phyloP scores from a whole-genome alignment of 2,329 filamentous ascomycete species.

The Xylaria polymorpha region DNA sequence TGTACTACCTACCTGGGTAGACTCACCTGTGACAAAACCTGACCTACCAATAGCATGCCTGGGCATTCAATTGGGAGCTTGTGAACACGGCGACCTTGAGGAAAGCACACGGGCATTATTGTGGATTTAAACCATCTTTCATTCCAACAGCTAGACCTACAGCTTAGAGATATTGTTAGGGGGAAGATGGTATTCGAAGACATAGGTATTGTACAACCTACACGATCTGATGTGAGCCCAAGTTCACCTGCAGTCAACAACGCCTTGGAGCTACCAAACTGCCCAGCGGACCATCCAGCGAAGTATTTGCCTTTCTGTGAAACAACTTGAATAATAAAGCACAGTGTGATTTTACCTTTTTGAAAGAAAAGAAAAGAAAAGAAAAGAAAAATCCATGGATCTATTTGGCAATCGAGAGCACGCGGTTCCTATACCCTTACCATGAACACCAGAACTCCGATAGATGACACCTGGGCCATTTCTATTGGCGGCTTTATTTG shows the following conservation, averaged over 20 bases:
- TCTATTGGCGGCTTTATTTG: slow-evolving; percentile 29
- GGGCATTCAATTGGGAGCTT: neutral
- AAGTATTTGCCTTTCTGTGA: slow-evolving; percentile 2
- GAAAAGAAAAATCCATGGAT: slow-evolving; percentile 4
- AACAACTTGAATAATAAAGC: neutral
- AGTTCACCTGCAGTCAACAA: neutral
- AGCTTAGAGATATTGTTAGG: neutral
- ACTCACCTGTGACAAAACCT: no score
- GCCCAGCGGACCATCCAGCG: neutral
- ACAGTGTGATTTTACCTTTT: neutral
- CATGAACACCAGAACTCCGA: slow-evolving; percentile 34
- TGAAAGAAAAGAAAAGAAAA: no score
- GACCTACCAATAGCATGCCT: no score
- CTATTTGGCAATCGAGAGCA: neutral
- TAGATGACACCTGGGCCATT: slow-evolving; percentile 9
- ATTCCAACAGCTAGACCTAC: neutral
- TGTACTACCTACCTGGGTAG: no score
- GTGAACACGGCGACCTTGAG: neutral
- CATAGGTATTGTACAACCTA: neutral
- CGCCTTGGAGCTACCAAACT: neutral
- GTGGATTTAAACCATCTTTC: neutral
- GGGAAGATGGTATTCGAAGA: slow-evolving; percentile 9
- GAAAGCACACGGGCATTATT: neutral
- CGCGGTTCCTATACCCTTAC: neutral
- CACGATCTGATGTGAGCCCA: neutral